Base-by-base conservation (phyloP, 164 flowering plant species). In the Cinnamomum micranthum region DNA sequence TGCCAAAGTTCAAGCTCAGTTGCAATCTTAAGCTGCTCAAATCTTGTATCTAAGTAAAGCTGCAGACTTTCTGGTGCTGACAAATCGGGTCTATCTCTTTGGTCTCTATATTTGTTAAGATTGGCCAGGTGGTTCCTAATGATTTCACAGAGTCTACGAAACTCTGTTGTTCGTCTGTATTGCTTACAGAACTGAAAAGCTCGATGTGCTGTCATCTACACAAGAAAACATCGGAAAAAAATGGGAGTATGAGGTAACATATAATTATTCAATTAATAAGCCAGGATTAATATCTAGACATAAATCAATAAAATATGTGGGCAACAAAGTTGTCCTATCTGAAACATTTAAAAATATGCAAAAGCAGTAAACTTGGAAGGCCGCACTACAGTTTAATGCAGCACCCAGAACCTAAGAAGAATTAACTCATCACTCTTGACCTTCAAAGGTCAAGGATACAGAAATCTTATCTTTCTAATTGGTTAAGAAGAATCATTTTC, bases 141-240 rank as follows among this genome's bases (percentile, higher is more conserved):
- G 31, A 93, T 95, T 78, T 95, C 99, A 83, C 99, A 95, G 41
- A 95, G 82, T 76, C 98, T 83, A 52, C 98, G 91, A 68, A 95
- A 95, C 77, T 95, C 99, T 2, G 98, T 95, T 28, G 92, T 90
- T 27, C 98, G 81, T 65, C 90, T 95, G 80, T 95, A 93, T 80
- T 91, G 96, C 87, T 95, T 95, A 76, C 99, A 95, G 77, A 95
- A 95, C 80, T 92, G 97, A 82, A 95, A 95, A 51, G 99, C 97
- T 15, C 94, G 88, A 71, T 93, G 98, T 12, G 99, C 98, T 19
- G 99, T 90, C 96, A 92, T 92, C 97, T 94, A 19, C 69, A 64
- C 69, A 31, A 27, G 47, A 66, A 66, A 65, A 17, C 68, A 65
- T n/a, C 19, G 13, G 27, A 25, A 23, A 23, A 23, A 28, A 67